Conservation (phyloP, 164 flowering plant genomes). For the Magnolia changhungtana region DNA sequence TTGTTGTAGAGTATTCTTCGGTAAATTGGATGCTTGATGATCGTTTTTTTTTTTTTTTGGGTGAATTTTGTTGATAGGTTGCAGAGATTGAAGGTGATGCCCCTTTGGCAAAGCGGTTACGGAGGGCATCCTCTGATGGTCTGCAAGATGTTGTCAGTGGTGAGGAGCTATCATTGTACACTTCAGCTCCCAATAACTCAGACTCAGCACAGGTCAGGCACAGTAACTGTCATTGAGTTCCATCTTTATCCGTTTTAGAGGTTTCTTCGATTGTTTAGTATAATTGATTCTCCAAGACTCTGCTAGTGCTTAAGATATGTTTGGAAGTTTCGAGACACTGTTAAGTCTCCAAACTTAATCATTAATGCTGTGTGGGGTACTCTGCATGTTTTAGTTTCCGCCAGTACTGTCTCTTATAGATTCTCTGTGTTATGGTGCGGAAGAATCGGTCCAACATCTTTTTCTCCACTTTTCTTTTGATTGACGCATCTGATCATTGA, state of each 20-base stretch:
- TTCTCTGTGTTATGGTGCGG: too few species aligned
- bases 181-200: slow-evolving; percentile 66
- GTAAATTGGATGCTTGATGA: neutral
- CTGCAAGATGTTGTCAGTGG: slow-evolving; percentile 70
- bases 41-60: neutral
- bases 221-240: neutral
- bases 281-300: too few species aligned
- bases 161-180: slow-evolving; percentile 87
- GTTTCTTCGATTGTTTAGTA: too few species aligned
- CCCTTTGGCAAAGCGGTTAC: slow-evolving; percentile 66
- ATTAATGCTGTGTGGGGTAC: too few species aligned
- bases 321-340: too few species aligned
- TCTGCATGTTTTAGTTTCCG: too few species aligned
- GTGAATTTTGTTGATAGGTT: slow-evolving; percentile 35
- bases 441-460: too few species aligned
- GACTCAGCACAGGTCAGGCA: slow-evolving; percentile 74
- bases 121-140: slow-evolving; percentile 77
- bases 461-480: too few species aligned
- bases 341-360: too few species aligned
- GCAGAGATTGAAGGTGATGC: slow-evolving; percentile 88
- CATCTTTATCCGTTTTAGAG: neutral
- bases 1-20: neutral
- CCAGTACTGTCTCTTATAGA: too few species aligned
- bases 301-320: too few species aligned
- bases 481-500: too few species aligned